Evolutionary conservation across 495 filamentous ascomycete species (phyloP).

Genomic region (Aspergillus heteromorphus): DNA sequence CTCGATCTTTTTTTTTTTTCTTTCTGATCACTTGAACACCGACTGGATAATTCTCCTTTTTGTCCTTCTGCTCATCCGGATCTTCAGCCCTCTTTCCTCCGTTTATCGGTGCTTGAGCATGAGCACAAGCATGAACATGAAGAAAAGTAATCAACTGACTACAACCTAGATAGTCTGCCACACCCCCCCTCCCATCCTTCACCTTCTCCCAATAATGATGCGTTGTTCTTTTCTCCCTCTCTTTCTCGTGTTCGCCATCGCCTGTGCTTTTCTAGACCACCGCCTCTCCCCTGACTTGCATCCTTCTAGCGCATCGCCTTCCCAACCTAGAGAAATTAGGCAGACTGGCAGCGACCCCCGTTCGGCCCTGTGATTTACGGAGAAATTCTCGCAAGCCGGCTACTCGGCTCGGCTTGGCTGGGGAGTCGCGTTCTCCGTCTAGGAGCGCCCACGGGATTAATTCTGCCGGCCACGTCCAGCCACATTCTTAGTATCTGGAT

Average conservation of each 20-base stretch:
- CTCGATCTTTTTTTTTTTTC: conserved; percentile 5
- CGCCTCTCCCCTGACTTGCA: background rate
- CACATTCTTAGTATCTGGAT: too few relatives aligned
- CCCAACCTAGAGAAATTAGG: background rate
- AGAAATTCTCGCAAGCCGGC: conserved; percentile 23
- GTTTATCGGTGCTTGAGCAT: background rate
- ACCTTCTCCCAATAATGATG: too few relatives aligned
- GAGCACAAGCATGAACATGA: background rate
- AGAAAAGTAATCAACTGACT: background rate
- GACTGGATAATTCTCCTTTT: background rate
- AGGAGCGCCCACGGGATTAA: conserved; percentile 13
- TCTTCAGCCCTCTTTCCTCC: background rate
- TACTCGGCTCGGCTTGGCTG: conserved; percentile 16
- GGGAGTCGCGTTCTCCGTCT: background rate
- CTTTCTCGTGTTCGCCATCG: background rate
- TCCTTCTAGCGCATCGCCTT: background rate
- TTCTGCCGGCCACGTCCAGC: conserved; percentile 1
- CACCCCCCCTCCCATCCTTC: background rate
- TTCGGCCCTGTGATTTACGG: conserved; percentile 25
- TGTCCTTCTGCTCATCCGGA: background rate
- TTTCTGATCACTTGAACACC: conserved; percentile 6
- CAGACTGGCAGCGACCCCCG: background rate
- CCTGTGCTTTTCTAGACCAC: background rate
- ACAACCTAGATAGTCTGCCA: too few relatives aligned
- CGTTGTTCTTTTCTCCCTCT: background rate